Percentiles rank a stretch among this genome's conserved stretches.
These are phyloP conservation scores for Crithidia bombi DNA, from an alignment of 208 protist genomes.

Conservation along the genomic window DNA sequence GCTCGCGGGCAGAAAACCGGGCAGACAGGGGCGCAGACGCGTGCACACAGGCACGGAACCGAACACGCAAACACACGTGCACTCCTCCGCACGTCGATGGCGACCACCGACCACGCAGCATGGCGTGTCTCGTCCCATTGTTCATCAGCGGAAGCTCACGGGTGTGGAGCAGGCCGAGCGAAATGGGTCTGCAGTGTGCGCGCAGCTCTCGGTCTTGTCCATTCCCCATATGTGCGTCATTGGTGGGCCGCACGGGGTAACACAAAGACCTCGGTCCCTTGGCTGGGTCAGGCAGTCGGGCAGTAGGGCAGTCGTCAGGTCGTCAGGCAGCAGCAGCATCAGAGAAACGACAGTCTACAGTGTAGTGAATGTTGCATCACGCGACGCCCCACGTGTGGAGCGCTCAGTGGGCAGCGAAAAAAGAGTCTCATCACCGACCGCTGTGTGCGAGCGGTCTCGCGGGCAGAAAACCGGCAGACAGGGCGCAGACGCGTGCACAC, in stretches of 20 bases:
- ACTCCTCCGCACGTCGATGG: too few relatives aligned
- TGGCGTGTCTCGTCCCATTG: background rate
- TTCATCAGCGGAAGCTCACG: conserved; percentile 8
- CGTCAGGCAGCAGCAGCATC: conserved; percentile 1
- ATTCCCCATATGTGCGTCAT: conserved; percentile 22
- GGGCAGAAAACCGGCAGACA: too few relatives aligned
- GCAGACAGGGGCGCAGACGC: too few relatives aligned
- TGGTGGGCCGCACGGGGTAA: conserved; percentile 20
- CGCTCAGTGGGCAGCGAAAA: conserved; percentile 21
- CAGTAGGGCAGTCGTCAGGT: background rate
- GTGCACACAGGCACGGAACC: too few relatives aligned
- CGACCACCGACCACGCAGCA: background rate
- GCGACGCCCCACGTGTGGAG: conserved; percentile 10
- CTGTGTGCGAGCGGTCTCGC: too few relatives aligned
- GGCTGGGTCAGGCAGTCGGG: background rate
- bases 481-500: too few relatives aligned
- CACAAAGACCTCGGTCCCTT: conserved; percentile 20
- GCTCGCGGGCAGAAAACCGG: too few relatives aligned
- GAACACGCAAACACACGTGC: too few relatives aligned
- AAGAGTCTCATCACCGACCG: conserved; percentile 13
- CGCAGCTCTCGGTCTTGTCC: conserved; percentile 27
- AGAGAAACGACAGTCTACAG: conserved; percentile 22
- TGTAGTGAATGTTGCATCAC: conserved; percentile 22
- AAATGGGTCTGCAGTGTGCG: conserved; percentile 18
- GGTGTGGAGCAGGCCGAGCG: conserved; percentile 24